phyloP scores from a whole-genome alignment of 2,329 filamentous ascomycete species.

The Metarhizium sp. region DNA sequence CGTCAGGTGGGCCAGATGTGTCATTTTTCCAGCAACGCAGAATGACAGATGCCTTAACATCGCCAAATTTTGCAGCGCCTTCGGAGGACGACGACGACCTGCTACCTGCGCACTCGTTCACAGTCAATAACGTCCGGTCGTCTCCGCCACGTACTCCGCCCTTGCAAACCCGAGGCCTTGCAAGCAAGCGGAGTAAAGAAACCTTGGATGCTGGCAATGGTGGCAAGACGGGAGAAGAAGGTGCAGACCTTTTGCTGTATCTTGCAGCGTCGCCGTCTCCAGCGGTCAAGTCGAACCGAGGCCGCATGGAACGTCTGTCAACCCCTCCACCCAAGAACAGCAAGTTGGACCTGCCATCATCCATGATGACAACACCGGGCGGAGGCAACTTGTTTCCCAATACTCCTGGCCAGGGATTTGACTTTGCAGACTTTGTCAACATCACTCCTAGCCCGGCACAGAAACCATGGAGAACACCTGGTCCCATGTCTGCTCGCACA shows the following conservation, averaged over 20 bases:
- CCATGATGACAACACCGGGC: constrained; percentile 81
- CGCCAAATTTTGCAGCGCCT: constrained; percentile 51
- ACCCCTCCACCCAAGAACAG: constrained; percentile 64
- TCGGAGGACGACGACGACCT: constrained; percentile 80
- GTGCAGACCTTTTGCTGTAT: constrained; percentile 71
- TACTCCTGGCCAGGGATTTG: constrained; percentile 77
- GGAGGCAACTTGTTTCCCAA: constrained; percentile 60
- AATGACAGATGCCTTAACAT: constrained; percentile 52
- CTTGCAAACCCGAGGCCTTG: constrained; percentile 44
- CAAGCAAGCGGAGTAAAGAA: constrained; percentile 38
- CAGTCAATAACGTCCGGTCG: constrained; percentile 53
- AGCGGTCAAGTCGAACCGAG: constrained; percentile 44
- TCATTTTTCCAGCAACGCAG: constrained; percentile 70
- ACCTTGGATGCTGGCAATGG: constrained; percentile 31
- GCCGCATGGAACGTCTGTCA: constrained; percentile 57
- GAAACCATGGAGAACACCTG: constrained; percentile 76
- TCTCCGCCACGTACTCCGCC: constrained; percentile 83
- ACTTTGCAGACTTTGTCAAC: constrained; percentile 95
- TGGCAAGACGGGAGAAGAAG: constrained; percentile 64
- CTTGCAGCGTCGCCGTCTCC: constrained; percentile 88
- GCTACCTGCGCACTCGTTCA: constrained; percentile 68
- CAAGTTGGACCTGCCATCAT: constrained; percentile 64
- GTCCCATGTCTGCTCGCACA: constrained; percentile 43
- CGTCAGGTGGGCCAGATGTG: constrained; percentile 59
- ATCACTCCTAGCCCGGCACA: constrained; percentile 94